phyloP scores from a whole-genome alignment of 2,329 filamentous ascomycete species.

The Pestalotiopsis sp. region DNA sequence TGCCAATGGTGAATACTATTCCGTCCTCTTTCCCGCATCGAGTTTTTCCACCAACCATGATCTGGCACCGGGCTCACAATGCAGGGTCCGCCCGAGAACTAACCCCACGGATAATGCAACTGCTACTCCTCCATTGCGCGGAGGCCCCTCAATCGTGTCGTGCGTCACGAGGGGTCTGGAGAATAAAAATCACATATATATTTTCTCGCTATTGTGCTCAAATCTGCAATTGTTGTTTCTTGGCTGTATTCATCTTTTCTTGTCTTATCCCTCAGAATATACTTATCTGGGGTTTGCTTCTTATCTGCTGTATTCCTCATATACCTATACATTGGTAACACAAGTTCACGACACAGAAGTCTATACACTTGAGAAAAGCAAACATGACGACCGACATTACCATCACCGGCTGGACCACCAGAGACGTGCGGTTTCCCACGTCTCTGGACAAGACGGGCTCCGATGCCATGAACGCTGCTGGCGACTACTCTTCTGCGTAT shows the following conservation, averaged over 20 bases:
- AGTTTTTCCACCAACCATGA: constrained; percentile 15
- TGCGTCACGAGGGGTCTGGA: not conserved
- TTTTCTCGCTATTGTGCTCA: not conserved
- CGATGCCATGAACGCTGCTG: constrained; percentile 94
- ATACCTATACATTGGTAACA: not conserved
- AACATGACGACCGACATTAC: constrained; percentile 59
- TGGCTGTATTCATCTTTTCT: not conserved
- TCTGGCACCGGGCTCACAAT: not conserved
- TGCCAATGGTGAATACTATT: constrained; percentile 1
- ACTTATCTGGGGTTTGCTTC: too few relatives aligned
- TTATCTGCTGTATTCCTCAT: too few relatives aligned
- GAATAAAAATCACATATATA: not conserved
- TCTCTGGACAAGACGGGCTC: constrained; percentile 95
- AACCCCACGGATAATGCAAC: constrained; percentile 13
- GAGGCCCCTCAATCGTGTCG: constrained; percentile 3
- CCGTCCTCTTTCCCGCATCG: constrained; percentile 4
- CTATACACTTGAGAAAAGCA: not conserved
- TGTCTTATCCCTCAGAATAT: not conserved
- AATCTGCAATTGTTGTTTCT: not conserved
- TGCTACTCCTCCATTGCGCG: not conserved
- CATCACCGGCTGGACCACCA: constrained; percentile 72
- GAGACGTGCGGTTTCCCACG: constrained; percentile 83
- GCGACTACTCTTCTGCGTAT: constrained; percentile 93
- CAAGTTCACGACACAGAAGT: not conserved
- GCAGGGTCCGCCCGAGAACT: constrained; percentile 5